These are phyloP conservation scores for Borovskyia barvae DNA, from an alignment of 208 protist genomes.

Conservation along the genomic window DNA sequence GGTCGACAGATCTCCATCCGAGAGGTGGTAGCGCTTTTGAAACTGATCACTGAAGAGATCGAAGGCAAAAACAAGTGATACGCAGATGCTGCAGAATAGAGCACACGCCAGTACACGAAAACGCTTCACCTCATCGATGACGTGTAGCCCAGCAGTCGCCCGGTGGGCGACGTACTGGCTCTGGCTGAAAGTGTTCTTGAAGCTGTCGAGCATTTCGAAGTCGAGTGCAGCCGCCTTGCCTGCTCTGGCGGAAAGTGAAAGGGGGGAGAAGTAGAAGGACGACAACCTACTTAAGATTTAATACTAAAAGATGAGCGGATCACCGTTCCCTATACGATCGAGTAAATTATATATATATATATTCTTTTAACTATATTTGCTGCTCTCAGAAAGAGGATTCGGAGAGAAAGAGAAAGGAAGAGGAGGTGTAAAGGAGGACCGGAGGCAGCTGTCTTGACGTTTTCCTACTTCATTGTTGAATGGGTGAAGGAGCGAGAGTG, in stretches of 20 bases:
- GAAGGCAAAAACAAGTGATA: conserved; percentile 62
- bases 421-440: background rate
- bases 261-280: background rate
- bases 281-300: background rate
- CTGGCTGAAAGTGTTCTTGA: conserved; percentile 35
- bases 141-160: conserved; percentile 25
- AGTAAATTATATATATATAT: no score
- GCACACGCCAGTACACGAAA: conserved; percentile 50
- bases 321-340: no score
- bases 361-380: no score
- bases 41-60: conserved; percentile 65
- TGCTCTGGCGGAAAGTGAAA: background rate
- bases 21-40: conserved; percentile 34
- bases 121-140: conserved; percentile 61
- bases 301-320: no score
- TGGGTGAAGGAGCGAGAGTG: no score
- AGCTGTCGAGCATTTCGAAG: conserved; percentile 4
- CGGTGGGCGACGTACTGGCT: conserved; percentile 36
- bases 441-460: background rate
- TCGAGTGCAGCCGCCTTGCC: background rate
- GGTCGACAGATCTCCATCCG: conserved; percentile 59
- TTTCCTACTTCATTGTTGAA: no score
- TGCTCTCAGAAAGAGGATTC: background rate
- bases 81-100: conserved; percentile 66
- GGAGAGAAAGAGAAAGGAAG: background rate